Evolutionary conservation across 2,329 filamentous ascomycete species (phyloP), one percentile per base, ranked within the genome.

Genomic region (Aspergillus novofumigatus): DNA sequence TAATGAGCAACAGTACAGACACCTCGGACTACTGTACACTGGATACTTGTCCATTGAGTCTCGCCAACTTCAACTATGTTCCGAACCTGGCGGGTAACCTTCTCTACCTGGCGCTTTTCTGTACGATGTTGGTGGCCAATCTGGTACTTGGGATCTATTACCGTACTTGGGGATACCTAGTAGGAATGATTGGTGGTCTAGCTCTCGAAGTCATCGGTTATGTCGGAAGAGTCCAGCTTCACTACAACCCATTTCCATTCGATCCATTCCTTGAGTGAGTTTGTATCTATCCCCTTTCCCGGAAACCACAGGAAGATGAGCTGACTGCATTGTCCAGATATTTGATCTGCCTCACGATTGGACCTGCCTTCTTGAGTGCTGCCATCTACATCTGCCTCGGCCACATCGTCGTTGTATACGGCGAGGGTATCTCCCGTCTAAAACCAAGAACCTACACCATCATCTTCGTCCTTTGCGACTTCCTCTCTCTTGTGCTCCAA

Each of bases 381-480:
- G 83, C 79, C 1, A 79, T 88, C 35, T 89, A 89, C 65, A 73
- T 89, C 52, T 86, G 83, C 59, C 74, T 88, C 11, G 69, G 71
- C 3, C 71, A 70, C 47, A 72, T 77, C 51, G 68, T 77, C 51
- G 65, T 67, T 32, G 59, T 71, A 35, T 76, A 72, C 56, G 72
- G 69, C 50, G 63, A 67, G 25, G 55, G 66, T 11, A 66, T 72
- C 52, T 68, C 70, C n/a, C 66, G 67, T 38, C 65, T 78, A 49
- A 64, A 61, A 6, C 65, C 71, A 4, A 63, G 63, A 20, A 70
- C 67, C 35, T 74, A 72, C 61, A 70, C 71, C 5, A 64, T 68
- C 38, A 66, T 77, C 57, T 88, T 89, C 73, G 83, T 88, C 63
- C 78, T 83, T 51, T 86, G 83, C 72, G 86, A 89, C 69, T 63